Conservation (phyloP, 305 asterid species). For the Fraxinus sp. region DNA sequence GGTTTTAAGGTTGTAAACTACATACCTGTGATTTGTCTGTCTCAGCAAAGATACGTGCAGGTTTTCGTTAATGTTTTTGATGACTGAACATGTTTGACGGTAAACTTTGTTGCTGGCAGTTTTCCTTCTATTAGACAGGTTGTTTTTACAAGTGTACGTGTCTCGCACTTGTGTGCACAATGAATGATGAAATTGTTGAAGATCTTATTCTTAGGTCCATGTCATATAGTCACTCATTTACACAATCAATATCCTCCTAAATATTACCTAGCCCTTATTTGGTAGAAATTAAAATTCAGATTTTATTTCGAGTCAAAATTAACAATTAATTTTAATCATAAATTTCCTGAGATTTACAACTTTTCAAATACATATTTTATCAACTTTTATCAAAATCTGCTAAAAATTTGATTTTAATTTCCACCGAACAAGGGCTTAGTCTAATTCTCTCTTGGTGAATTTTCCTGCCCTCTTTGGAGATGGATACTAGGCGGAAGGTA, state of each 20-base stretch:
- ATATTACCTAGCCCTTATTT: neutral
- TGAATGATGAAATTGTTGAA: neutral
- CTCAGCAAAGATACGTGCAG: neutral
- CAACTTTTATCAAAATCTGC: no score
- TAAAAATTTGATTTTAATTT: no score
- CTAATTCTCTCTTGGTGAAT: neutral
- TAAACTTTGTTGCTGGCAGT: neutral
- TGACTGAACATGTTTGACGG: neutral
- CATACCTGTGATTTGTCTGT: neutral
- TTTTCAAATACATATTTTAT: no score
- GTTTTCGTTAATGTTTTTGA: neutral
- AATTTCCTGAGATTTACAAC: neutral
- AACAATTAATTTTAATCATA: no score
- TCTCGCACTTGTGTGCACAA: neutral
- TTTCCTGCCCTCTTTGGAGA: neutral
- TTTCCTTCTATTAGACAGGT: neutral
- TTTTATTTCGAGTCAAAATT: no score
- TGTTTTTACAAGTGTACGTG: neutral
- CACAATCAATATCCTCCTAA: neutral
- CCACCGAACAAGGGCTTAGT: neutral
- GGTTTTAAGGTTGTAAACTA: conserved; percentile 6
- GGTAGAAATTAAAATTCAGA: neutral
- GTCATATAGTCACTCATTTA: neutral
- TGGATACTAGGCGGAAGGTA: neutral
- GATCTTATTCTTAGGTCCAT: neutral